These are phyloP conservation scores for Saksenaea oblongispora DNA, from an alignment of 371 early-diverging fungal genomes.

Conservation along the genomic window DNA sequence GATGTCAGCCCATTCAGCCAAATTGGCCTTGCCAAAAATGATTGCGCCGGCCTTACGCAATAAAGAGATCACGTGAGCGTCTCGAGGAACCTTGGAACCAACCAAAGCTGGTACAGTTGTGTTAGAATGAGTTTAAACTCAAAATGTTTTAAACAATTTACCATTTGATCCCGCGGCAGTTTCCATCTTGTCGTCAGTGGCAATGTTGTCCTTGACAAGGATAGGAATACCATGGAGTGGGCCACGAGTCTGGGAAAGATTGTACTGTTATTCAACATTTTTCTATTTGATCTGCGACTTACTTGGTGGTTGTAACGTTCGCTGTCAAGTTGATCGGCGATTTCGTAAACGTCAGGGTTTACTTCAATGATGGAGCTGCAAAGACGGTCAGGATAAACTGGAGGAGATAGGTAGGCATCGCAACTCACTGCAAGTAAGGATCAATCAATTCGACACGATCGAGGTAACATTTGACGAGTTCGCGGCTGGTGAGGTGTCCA, in stretches of 20 bases:
- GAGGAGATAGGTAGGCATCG: neutral
- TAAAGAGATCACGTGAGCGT: conserved; percentile 71
- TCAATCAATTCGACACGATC: conserved; percentile 11
- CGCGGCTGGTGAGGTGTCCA: conserved; percentile 7
- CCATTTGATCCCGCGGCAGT: conserved; percentile 13
- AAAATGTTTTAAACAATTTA: neutral
- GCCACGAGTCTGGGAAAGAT: conserved; percentile 13
- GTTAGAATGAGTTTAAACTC: neutral
- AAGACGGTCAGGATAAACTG: neutral
- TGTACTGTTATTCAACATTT: neutral
- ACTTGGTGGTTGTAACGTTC: conserved; percentile 6
- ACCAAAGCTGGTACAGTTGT: neutral
- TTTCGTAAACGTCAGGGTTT: conserved; percentile 13
- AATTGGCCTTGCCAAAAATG: conserved; percentile 83
- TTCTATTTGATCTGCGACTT: neutral
- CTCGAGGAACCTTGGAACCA: conserved; percentile 12
- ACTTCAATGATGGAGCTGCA: conserved; percentile 13
- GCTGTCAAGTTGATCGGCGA: conserved; percentile 13
- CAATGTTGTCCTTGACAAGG: conserved; percentile 77
- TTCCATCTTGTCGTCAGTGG: conserved; percentile 37
- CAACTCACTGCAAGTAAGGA: conserved; percentile 11
- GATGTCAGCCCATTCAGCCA: conserved; percentile 79
- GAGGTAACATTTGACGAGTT: conserved; percentile 22
- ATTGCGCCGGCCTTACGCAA: conserved; percentile 70
- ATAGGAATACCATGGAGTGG: conserved; percentile 63